Evolutionary conservation across 73 alveolate species (phyloP), one percentile per base, ranked within the genome.

Genomic region (Tetrahymena thermophila): DNA sequence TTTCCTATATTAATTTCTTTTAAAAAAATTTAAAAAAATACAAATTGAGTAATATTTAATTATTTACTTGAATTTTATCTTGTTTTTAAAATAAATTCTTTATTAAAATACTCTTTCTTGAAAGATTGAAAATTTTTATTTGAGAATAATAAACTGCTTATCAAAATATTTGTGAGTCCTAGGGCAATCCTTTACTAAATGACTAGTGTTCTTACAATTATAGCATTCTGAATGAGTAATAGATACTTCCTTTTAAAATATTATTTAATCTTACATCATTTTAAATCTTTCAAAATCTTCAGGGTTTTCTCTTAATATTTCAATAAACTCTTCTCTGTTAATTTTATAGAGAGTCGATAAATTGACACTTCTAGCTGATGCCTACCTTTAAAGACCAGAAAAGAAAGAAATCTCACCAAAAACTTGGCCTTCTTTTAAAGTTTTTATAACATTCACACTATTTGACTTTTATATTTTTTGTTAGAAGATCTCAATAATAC

Each of bases 371-470:
- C 71, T 95, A 89, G 93, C 94, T 16, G 97, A 85, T 35, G 56
- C 95, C 43, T 85, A 35, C 43, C 94, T 95, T n/a, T 34, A 19
- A 55, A 56, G 93, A 0, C 95, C 94, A 35, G 97, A 85, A 85
- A 95, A 95, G 31, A 95, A 95, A 85, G 94, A 85, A 56, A 35
- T 35, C 35, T 89, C 95, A 16, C 97, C 97, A 89, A 95, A 95
- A 4, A n/a, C 17, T 13, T 71, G 5, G 3, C 37, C 37, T 13
- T n/a, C 31, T n/a, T 42, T 28, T 13, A 71, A 31, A 10, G 23
- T 71, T 23, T 71, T 71, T 5, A 25, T 71, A 28, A 50, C 10
- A 50, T 31, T n/a, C 0, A n/a, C 4, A 19, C 21, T n/a, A 28
- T n/a, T 10, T 71, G 13, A 23, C 17, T n/a, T 28, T 71, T 1